A percentile compares a stretch with the other conserved stretches of the same genome.
Evolutionary conservation across 106 monocot species (phyloP).

Genomic region (Chionographis japonica): DNA sequence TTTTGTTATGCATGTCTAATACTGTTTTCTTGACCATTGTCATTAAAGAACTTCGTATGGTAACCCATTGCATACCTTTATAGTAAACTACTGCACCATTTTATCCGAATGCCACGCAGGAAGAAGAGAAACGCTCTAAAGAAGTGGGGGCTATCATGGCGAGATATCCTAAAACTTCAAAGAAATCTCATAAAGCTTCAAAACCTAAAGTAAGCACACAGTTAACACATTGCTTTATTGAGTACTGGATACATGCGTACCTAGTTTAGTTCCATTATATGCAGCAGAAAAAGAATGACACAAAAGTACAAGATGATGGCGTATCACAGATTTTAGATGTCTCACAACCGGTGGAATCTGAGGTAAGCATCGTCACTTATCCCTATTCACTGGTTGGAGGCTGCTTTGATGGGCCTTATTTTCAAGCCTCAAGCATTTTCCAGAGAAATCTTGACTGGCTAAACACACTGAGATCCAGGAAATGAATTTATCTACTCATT

Average conservation of each 20-base stretch:
- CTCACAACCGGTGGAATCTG: neutral
- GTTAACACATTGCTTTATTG: neutral
- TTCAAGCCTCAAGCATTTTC: neutral
- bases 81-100: neutral
- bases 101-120: slow-evolving; percentile 7
- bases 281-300: slow-evolving; percentile 4
- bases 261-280: neutral
- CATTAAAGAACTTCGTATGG: no score
- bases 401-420: neutral
- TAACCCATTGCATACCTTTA: no score
- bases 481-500: neutral
- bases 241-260: no score
- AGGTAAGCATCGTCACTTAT: neutral
- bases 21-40: no score
- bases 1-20: no score
- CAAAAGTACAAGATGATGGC: neutral
- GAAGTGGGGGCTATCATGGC: slow-evolving; percentile 4
- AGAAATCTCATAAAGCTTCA: neutral
- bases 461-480: no score
- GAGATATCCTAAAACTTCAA: neutral
- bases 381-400: neutral
- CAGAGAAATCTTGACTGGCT: neutral
- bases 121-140: slow-evolving; percentile 27
- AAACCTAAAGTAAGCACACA: slow-evolving; percentile 4
- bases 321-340: no score